Evolutionary conservation across 2,329 filamentous ascomycete species (phyloP), one percentile per base, ranked within the genome.

Genomic region (Apiospora hydei): DNA sequence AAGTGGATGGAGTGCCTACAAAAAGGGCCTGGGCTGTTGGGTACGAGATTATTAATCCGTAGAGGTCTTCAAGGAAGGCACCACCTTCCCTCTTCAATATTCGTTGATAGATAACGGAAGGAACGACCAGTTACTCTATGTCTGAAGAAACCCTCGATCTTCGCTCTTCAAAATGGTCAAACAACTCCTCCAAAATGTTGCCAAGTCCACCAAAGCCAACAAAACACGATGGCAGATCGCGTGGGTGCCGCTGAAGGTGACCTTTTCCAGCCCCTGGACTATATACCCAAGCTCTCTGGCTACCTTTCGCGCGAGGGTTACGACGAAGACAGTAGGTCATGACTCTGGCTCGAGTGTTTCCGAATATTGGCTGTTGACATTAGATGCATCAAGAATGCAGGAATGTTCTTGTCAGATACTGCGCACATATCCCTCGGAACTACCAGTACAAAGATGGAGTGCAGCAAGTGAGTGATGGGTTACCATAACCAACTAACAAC

Each of bases 401-500:
- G 51, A 85, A 83, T 69, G 83, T 85, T 8, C 82, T 86, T 24
- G 82, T 85, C 41, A 79, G 83, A 77, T 83, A 84, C 67, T 85
- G 84, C 69, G 81, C 80, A 13, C 82, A 84, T 73, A 81, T 85
- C 41, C 85, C 84, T 51, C 81, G 84, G 61, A 86, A 86, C 71
- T 85, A 83, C 72, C 82, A 84, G 71, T 86, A 86, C 72, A 82
- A 82, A 69, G 84, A 86, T 76, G 84, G 84, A 14, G 78, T 85
- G 46, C 81, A 82, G 67, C 80, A 84, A 71, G 82, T 85, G 38
- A 72, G 80, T 73, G 26, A 69, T 16, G 13, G 6, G 46, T 68
- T 21, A 69, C 67, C 72, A 67, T 73, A n/a, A 10, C 44, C 51
- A 2, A 10, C 44, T 53, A 2, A 3, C 11, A 5, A 10, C 5